Conservation (phyloP, 2,329 filamentous ascomycete genomes). For the Chrysoporthe deuterocubensis region DNA sequence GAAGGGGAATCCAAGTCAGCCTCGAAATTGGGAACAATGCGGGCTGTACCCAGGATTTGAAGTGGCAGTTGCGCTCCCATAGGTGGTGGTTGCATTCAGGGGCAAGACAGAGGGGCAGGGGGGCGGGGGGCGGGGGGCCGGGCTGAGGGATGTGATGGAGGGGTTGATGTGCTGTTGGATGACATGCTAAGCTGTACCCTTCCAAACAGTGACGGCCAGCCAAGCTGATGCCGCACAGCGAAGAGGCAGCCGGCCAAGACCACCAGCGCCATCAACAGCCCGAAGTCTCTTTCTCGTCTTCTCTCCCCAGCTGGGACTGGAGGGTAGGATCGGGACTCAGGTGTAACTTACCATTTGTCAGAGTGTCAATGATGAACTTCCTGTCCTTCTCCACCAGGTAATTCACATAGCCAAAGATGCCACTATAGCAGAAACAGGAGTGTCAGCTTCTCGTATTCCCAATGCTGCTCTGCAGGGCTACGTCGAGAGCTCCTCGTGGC, state of each 20-base stretch:
- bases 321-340: slow-evolving; percentile 9
- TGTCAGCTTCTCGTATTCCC: slow-evolving; percentile 35
- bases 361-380: slow-evolving; percentile 91
- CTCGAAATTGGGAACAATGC: slow-evolving; percentile 31
- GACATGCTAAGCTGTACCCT: not conserved
- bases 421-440: slow-evolving; percentile 55
- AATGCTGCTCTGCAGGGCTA: not conserved
- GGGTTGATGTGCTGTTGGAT: not conserved
- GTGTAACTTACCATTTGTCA: slow-evolving; percentile 83
- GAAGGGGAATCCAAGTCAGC: slow-evolving; percentile 30
- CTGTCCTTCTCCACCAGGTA: slow-evolving; percentile 99
- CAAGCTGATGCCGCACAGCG: not conserved
- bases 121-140: not conserved
- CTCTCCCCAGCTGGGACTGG: not conserved
- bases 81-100: not conserved
- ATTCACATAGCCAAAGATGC: slow-evolving; percentile 98
- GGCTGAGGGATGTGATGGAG: not conserved
- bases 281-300: not conserved
- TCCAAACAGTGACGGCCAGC: not conserved
- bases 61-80: not conserved
- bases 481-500: not conserved
- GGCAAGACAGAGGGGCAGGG: not conserved
- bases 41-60: not conserved
- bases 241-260: not conserved
- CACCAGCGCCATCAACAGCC: not conserved